Percentiles rank a stretch among this genome's conserved stretches.
These are phyloP conservation scores for Amaranthus hypochondriacus DNA, from an alignment of 148 eudicot genomes.

Conservation along the genomic window DNA sequence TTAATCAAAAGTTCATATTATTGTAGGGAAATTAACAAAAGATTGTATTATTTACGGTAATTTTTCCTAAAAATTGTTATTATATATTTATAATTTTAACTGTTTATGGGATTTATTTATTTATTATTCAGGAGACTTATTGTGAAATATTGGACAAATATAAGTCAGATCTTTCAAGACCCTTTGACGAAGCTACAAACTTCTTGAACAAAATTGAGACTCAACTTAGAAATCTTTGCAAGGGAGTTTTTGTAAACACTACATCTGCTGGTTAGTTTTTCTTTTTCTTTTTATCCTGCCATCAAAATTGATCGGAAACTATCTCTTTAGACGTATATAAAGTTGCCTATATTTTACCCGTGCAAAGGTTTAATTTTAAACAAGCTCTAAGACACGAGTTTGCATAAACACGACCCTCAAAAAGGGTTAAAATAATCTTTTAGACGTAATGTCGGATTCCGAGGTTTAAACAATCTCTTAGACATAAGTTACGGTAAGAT, in stretches of 20 bases:
- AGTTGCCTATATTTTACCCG: neutral
- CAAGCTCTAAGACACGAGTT: no score
- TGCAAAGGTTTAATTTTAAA: no score
- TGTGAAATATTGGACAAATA: conserved; percentile 69
- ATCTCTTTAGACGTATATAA: no score
- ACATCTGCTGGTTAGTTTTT: conserved; percentile 28
- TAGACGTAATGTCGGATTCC: no score
- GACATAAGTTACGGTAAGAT: no score
- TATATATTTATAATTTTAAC: neutral
- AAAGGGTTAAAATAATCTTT: no score
- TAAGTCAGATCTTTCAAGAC: conserved; percentile 77
- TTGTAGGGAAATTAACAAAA: no score
- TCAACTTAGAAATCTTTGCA: conserved; percentile 65
- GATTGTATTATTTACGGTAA: no score
- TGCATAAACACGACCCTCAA: no score
- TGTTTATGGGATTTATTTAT: neutral
- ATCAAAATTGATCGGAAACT: no score
- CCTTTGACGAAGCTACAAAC: conserved; percentile 79
- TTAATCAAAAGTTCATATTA: no score
- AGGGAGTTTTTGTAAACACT: conserved; percentile 35
- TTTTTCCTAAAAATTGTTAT: neutral
- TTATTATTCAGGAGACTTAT: conserved; percentile 54
- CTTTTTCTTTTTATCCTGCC: neutral
- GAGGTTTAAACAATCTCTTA: no score
- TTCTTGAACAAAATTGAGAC: conserved; percentile 66